Percentiles rank a stretch among this genome's conserved stretches.
These are phyloP conservation scores for Ceratocystis ficicola DNA, from an alignment of 2,329 filamentous ascomycete species.

Conservation along the genomic window DNA sequence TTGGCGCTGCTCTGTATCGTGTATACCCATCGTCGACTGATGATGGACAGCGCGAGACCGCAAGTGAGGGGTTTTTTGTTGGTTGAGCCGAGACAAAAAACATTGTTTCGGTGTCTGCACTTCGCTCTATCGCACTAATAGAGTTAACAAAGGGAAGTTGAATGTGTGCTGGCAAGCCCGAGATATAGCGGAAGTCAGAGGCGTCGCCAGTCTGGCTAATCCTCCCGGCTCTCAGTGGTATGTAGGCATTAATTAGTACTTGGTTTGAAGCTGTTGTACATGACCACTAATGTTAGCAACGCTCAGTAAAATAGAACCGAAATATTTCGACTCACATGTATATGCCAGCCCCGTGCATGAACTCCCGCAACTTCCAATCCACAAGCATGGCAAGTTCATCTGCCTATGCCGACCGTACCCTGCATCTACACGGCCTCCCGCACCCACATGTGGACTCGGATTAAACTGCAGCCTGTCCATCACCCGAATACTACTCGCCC, in stretches of 20 bases:
- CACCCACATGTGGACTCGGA: not conserved
- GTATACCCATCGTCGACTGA: not conserved
- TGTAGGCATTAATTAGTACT: constrained; percentile 12
- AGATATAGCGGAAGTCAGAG: not conserved
- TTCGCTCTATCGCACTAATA: constrained; percentile 8
- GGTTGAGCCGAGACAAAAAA: constrained; percentile 6
- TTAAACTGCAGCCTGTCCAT: constrained; percentile 16
- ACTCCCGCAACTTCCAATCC: constrained; percentile 17
- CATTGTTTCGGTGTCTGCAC: constrained; percentile 10
- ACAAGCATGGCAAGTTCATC: constrained; percentile 14
- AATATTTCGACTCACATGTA: not conserved
- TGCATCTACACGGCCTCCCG: not conserved
- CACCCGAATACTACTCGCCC: constrained; percentile 7
- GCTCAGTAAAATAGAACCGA: not conserved
- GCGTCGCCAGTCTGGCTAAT: not conserved
- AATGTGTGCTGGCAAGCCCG: not conserved
- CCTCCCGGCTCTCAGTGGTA: constrained; percentile 9
- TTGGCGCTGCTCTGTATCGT: not conserved
- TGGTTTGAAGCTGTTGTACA: not conserved
- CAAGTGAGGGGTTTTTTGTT: not conserved
- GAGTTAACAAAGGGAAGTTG: not conserved
- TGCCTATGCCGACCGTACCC: constrained; percentile 16
- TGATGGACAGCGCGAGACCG: constrained; percentile 7
- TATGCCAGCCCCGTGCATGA: constrained; percentile 16
- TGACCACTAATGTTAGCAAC: not conserved